Evolutionary conservation across 1,139 yeast genomes (phyloP).

Genomic region (Candida labiduridarum): DNA sequence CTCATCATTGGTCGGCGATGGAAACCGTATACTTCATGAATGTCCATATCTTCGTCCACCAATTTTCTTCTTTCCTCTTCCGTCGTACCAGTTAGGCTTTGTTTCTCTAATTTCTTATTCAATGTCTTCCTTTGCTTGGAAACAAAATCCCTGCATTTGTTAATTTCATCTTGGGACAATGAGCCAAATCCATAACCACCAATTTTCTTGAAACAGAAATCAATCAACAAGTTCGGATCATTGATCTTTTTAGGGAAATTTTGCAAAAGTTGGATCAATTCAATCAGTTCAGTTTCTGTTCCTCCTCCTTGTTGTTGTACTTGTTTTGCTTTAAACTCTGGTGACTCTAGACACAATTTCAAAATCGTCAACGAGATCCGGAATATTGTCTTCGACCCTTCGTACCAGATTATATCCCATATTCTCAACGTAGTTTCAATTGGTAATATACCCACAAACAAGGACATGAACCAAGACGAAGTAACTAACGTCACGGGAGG

Average conservation of each 20-base stretch:
- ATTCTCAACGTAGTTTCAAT: constrained; percentile 83
- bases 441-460: constrained; percentile 85
- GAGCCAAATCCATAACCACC: constrained; percentile 71
- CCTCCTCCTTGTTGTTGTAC: constrained; percentile 16
- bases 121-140: constrained; percentile 55
- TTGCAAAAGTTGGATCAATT: constrained; percentile 84
- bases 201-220: constrained; percentile 71
- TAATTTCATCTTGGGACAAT: constrained; percentile 79
- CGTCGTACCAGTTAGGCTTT: constrained; percentile 36
- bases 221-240: constrained; percentile 72
- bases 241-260: constrained; percentile 72
- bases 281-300: constrained; percentile 68
- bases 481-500: constrained; percentile 95
- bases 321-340: constrained; percentile 31
- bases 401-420: constrained; percentile 95
- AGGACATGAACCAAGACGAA: constrained; percentile 97
- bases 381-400: constrained; percentile 85
- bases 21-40: constrained; percentile 53
- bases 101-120: constrained; percentile 39
- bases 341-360: constrained; percentile 72
- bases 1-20: constrained; percentile 54
- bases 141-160: constrained; percentile 76
- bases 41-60: constrained; percentile 19
- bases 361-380: constrained; percentile 83
- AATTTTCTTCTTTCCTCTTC: constrained; percentile 44